Evolutionary conservation across 352 stramenopile genomes (phyloP).

Genomic region (Globisporangium middletonii): DNA sequence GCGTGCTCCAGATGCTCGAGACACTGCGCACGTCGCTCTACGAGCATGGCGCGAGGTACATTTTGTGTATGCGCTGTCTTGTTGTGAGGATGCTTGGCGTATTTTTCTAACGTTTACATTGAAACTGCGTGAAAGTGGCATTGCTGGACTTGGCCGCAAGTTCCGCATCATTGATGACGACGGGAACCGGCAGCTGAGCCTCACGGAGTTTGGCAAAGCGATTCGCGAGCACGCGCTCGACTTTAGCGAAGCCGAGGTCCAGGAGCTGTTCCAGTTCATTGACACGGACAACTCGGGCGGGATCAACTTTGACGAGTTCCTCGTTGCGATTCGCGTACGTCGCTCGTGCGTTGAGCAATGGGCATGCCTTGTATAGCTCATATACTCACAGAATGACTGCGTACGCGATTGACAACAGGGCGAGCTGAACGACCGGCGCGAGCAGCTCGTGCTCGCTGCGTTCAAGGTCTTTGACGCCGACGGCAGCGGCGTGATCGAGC

Average conservation of each 20-base stretch:
- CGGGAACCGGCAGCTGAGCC: conserved; percentile 66
- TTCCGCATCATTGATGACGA: conserved; percentile 89
- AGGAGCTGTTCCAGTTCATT: conserved; percentile 81
- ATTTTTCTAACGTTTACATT: too few relatives aligned
- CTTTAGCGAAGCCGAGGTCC: conserved; percentile 43
- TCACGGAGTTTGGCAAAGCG: conserved; percentile 74
- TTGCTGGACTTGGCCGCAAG: conserved; percentile 71
- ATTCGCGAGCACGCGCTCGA: conserved; percentile 62
- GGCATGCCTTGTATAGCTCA: not conserved
- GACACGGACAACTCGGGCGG: conserved; percentile 73
- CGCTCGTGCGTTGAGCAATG: not conserved
- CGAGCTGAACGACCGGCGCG: conserved; percentile 34
- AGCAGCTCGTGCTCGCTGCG: conserved; percentile 51
- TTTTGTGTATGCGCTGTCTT: not conserved
- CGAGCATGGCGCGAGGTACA: conserved; percentile 58
- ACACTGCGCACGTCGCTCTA: conserved; percentile 66
- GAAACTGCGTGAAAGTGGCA: conserved; percentile 25
- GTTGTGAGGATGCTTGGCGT: not conserved
- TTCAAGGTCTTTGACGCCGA: conserved; percentile 70
- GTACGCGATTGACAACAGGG: conserved; percentile 14
- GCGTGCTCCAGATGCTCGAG: conserved; percentile 54
- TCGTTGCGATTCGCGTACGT: conserved; percentile 44
- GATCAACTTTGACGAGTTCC: conserved; percentile 72
- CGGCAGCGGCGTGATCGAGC: conserved; percentile 38
- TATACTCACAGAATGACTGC: conserved; percentile 1